Base-by-base conservation (phyloP, 2,329 filamentous ascomycete species). In the Colletotrichum camelliae region DNA sequence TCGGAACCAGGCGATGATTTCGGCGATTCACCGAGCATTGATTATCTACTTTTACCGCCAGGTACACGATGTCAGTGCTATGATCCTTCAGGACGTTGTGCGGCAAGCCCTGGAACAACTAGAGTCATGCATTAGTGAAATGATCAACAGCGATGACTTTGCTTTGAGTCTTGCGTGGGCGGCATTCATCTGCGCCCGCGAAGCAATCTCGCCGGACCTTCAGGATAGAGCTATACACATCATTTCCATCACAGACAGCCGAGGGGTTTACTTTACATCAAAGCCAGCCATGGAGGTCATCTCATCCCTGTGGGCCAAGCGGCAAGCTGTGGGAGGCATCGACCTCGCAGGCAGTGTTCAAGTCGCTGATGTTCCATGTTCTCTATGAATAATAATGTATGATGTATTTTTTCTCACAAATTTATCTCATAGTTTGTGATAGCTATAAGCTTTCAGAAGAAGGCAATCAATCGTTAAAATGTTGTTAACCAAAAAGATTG, bases 1-100 rank as follows among this genome's bases (percentile, higher is more conserved):
- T 76, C 6, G 69, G 80, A n/a, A 74, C 81, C 21, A 78, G 81
- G 80, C 78, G 58, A 82, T 86, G 80, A 79, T 84, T 1, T 77
- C 81, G 1, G 86, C 86, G 12, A 84, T 88, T 69, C 84, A 86
- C 12, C 82, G 86, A 52, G 85, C 86, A 1, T 75, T 88, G 12
- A 79, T 84, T 7, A 87, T 88, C 4, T 88, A 86, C 77, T 88
- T 88, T 65, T 87, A 88, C 75, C 82, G 87, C 1, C 80, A 86
- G 7, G 84, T 88, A 6, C 82, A 85, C 76, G 79, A 85, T 29
- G 74, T 86, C 29, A 85, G 85, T 33, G 81, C 85, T 12, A 84
- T 84, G 60, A 82, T 87, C 4, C 68, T 88, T 0, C 86, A 88
- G 64, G 79, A 82, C n/a, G 76, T 80, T 4, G 86, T 88, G 0